Evolutionary conservation across 345 rosid species (phyloP), one percentile per base, ranked within the genome.

Genomic region (Fremontodendron californicum): DNA sequence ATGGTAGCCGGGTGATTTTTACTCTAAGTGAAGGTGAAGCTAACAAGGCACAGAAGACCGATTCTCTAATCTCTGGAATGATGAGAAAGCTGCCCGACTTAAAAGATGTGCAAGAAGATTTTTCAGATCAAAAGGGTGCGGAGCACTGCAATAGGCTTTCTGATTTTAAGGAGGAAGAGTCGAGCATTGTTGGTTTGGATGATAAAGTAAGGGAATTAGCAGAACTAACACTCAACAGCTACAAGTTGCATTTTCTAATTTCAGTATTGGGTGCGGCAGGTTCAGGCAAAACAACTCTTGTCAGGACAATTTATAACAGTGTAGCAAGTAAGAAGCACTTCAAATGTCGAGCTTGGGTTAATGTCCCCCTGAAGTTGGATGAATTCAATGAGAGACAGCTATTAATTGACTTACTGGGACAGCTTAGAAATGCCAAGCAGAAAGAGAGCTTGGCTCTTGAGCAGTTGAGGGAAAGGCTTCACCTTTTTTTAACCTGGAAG

Each of bases 231-330:
- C 33, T 65, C 10, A 39, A 42, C 62, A 29, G 13, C 0, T 9
- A 48, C 42, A 70, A 48, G 42, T 27, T 52, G 57, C 33, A 23
- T 1, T 78, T 75, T 62, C 66, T 68, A 10, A 71, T 82, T 54
- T 33, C 76, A 1, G 79, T 87, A 48, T 78, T 68, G 15, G 87
- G 87, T 39, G 42, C 4, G 55, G 78, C 72, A 37, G 87, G 87
- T 66, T 81, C 81, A 4, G 87, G 85, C 25, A 86, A 86, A 82
- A 84, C 85, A 4, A 39, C 79, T 11, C 66, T 83, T n/a, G 74
- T 76, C 71, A 75, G 80, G 48, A 52, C 16, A 7, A 19, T 84
- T 4, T 86, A 23, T 23, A 58, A 80, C 27, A 69, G 54, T 13
- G 9, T 31, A 5, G 62, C 75, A 18, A 1, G 76, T 9, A 74